Conservation (phyloP, 2,329 filamentous ascomycete genomes). For the Monosporascus sp. region DNA sequence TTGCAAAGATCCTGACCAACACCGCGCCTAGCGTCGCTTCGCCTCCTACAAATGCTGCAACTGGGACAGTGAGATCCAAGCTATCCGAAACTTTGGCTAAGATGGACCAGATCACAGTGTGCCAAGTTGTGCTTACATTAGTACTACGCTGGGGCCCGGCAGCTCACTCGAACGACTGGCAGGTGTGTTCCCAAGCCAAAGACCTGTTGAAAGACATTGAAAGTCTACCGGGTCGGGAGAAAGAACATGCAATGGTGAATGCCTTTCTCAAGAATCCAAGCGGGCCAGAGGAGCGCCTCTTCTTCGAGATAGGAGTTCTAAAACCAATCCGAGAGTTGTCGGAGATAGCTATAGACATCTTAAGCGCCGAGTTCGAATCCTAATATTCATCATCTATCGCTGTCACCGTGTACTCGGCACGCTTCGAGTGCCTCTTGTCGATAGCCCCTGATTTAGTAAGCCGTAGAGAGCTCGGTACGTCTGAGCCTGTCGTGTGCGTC, state of each 20-base stretch:
- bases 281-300: slow-evolving; percentile 34
- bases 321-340: slow-evolving; percentile 43
- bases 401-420: not conserved
- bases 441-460: slow-evolving; percentile 9
- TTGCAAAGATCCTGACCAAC: slow-evolving; percentile 48
- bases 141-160: slow-evolving; percentile 36
- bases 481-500: not conserved
- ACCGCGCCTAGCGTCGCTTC: slow-evolving; percentile 33
- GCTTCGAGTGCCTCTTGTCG: slow-evolving; percentile 7
- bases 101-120: slow-evolving; percentile 48
- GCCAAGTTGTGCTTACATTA: slow-evolving; percentile 48
- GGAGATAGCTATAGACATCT: slow-evolving; percentile 37
- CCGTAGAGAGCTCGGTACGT: not conserved
- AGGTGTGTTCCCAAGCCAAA: slow-evolving; percentile 36
- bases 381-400: slow-evolving; percentile 1
- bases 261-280: slow-evolving; percentile 39
- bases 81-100: slow-evolving; percentile 30
- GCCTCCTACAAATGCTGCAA: slow-evolving; percentile 16
- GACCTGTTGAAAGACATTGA: slow-evolving; percentile 46
- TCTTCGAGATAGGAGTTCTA: slow-evolving; percentile 46
- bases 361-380: slow-evolving; percentile 35
- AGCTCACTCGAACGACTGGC: slow-evolving; percentile 42
- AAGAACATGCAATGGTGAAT: slow-evolving; percentile 38
- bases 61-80: slow-evolving; percentile 1
- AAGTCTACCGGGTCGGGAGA: slow-evolving; percentile 39